A percentile compares a stretch with the other conserved stretches of the same genome.
Conservation (phyloP, 768 basidiomycete species). For the Chalciporus sphaerocephalus region DNA sequence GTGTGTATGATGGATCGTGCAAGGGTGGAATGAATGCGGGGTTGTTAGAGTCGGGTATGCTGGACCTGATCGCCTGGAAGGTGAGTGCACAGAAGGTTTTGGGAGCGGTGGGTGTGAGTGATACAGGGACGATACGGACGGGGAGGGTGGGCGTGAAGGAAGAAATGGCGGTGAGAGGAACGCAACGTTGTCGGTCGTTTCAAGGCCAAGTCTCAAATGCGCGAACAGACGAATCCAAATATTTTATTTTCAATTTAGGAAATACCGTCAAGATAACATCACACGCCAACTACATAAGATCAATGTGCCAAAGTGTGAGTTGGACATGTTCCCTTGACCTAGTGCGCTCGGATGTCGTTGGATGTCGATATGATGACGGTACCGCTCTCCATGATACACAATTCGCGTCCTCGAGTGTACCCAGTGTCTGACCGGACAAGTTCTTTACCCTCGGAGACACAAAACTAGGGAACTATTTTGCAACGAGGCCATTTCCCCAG, state of each 20-base stretch:
- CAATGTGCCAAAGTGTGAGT: no score
- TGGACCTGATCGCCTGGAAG: slow-evolving; percentile 4
- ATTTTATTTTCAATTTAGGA: background rate
- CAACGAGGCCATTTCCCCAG: no score
- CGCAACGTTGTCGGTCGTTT: background rate
- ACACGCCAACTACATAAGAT: background rate
- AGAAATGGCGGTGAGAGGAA: background rate
- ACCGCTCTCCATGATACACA: no score
- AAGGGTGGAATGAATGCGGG: background rate
- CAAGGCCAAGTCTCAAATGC: background rate
- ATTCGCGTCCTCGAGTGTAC: no score
- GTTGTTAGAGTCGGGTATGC: slow-evolving; percentile 2
- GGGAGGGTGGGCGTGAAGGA: background rate
- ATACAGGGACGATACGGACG: background rate
- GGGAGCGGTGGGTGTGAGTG: background rate
- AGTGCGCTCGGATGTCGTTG: no score
- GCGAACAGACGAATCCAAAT: background rate
- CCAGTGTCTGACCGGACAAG: no score
- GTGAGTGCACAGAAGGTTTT: background rate
- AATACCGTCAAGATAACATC: background rate
- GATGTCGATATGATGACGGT: no score
- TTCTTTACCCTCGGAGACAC: no score
- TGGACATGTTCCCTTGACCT: no score
- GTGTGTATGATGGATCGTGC: background rate
- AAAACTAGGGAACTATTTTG: no score